Conservation (phyloP, 2,329 filamentous ascomycete genomes). For the Trichoderma koningiopsis region DNA sequence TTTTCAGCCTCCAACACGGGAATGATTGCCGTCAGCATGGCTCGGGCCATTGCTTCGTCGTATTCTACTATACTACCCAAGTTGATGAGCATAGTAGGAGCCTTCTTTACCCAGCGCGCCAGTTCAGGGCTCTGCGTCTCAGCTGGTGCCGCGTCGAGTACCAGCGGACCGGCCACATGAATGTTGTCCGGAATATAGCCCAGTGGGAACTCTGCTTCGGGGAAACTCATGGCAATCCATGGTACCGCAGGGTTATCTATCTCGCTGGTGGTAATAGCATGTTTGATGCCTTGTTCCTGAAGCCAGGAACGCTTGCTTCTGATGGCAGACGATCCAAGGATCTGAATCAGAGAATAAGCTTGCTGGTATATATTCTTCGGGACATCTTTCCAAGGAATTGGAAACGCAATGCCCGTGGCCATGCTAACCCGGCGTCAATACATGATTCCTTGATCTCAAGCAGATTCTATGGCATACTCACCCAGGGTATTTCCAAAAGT, state of each 20-base stretch:
- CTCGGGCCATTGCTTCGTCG: slow-evolving; percentile 30
- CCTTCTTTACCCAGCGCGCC: slow-evolving; percentile 44
- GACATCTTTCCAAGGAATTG: slow-evolving; percentile 47
- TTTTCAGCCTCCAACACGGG: slow-evolving; percentile 30
- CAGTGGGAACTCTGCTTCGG: slow-evolving; percentile 35
- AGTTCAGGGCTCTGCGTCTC: slow-evolving; percentile 47
- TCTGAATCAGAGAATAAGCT: slow-evolving; percentile 29
- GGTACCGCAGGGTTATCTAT: slow-evolving; percentile 32
- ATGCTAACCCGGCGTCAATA: slow-evolving; percentile 34
- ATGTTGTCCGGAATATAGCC: slow-evolving; percentile 34
- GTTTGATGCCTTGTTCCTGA: slow-evolving; percentile 31
- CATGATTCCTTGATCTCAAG: neutral
- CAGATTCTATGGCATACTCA: neutral
- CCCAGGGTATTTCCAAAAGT: slow-evolving; percentile 34
- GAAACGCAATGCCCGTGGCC: slow-evolving; percentile 47
- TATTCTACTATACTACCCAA: slow-evolving; percentile 46
- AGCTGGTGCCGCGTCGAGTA: slow-evolving; percentile 42
- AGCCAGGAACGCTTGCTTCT: slow-evolving; percentile 39
- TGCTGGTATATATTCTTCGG: slow-evolving; percentile 43
- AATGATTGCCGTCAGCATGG: slow-evolving; percentile 35
- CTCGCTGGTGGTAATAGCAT: slow-evolving; percentile 31
- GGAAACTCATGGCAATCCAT: slow-evolving; percentile 34
- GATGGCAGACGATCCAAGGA: slow-evolving; percentile 26
- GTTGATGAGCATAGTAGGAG: slow-evolving; percentile 51
- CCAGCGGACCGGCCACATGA: slow-evolving; percentile 47